A percentile compares a stretch with the other conserved stretches of the same genome.
Conservation (phyloP, 1,139 yeast species). For the Eremothecium gossypii region DNA sequence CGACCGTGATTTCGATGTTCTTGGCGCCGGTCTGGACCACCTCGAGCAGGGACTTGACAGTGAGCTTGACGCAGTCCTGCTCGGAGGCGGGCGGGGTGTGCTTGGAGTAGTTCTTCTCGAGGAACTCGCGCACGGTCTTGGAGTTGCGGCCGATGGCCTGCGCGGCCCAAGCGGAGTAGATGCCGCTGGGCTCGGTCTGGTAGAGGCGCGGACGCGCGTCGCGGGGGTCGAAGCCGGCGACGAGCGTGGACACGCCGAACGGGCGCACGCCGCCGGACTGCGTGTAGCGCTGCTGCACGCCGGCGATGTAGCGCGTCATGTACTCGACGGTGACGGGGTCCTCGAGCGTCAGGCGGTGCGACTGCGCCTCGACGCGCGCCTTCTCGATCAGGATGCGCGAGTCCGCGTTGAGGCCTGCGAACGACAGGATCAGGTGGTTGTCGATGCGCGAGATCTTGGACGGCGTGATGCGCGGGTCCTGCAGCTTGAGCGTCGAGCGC, state of each 20-base stretch:
- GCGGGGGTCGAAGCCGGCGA: conserved; percentile 90
- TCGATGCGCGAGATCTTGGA: conserved; percentile 88
- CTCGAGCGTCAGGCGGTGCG: conserved; percentile 87
- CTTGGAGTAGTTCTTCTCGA: conserved; percentile 70
- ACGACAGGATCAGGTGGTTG: conserved; percentile 82
- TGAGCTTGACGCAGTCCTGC: conserved; percentile 68
- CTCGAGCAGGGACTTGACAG: conserved; percentile 81
- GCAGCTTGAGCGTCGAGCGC: conserved; percentile 87
- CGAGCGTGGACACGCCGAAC: conserved; percentile 87
- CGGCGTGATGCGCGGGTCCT: conserved; percentile 94
- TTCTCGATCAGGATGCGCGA: conserved; percentile 90
- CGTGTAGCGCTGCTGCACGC: conserved; percentile 95
- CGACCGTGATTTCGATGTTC: conserved; percentile 85
- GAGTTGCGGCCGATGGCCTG: conserved; percentile 94
- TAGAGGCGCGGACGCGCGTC: conserved; percentile 74
- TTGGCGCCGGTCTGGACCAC: conserved; percentile 98
- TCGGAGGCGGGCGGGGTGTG: conserved; percentile 55
- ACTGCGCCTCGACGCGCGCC: conserved; percentile 95
- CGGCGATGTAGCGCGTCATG: conserved; percentile 88
- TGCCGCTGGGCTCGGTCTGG: conserved; percentile 97
- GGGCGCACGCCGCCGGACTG: conserved; percentile 97
- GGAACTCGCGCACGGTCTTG: conserved; percentile 89
- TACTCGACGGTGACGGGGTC: conserved; percentile 92
- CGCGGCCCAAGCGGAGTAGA: conserved; percentile 98
- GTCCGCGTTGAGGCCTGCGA: conserved; percentile 97